Evolutionary conservation across 306 rosid genomes (phyloP), one percentile per base, ranked within the genome.

Genomic region (Malus sieversii): DNA sequence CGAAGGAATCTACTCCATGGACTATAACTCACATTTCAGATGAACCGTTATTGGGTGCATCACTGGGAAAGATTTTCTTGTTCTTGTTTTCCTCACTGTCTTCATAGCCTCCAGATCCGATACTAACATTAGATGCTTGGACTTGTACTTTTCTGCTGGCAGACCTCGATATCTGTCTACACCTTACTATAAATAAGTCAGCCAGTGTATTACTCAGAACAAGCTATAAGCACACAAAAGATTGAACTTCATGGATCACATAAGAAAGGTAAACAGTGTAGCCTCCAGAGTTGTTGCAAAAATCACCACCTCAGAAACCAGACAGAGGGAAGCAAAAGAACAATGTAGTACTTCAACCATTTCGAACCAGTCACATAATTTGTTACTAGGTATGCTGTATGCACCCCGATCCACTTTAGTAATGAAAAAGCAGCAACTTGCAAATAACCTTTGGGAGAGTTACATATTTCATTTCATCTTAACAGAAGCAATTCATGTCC

Each of bases 51-150:
- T 14, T 73, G 30, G 71, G 58, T 71, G 82, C 78, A 69, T 80
- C 84, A 65, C 67, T 71, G 51, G 88, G 74, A 79, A 79, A 63
- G 46, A 84, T 75, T 72, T 84, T 82, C 55, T 74, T 80, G 29
- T 80, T 75, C 35, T 84, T 88, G 51, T 84, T 83, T 78, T 73
- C 92, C 57, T 79, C 85, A 70, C 68, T 82, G 79, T 80, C 89
- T 68, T 86, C 88, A 81, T 83, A 86, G 76, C 89, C 93, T 71
- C 89, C 91, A 18, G 97, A 84, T 83, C 93, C 96, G 25, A 92
- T 59, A 33, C 93, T 78, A 75, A 81, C 72, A 84, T 92, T 90
- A 58, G 98, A 95, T 60, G 96, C 90, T 84, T 88, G 96, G 38
- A 87, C 88, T 78, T 85, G 84, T 80, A 84, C 64, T 27, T 40